Base-by-base conservation (phyloP, 2,329 filamentous ascomycete species). In the Coccinonectria pachysandricola region DNA sequence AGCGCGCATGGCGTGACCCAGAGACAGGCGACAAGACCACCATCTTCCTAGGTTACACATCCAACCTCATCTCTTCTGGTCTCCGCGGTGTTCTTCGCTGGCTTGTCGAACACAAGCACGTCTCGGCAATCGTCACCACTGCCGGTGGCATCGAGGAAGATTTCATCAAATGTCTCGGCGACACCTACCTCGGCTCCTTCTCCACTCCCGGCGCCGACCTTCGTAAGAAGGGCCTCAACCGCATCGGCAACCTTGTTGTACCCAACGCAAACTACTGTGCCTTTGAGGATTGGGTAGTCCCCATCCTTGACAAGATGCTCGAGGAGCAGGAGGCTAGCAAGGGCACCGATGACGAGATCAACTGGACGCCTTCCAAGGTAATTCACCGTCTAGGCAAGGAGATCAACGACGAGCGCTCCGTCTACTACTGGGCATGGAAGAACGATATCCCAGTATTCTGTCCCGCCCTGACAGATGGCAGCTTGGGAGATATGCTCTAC, bases 391-490 rank as follows among this genome's bases (percentile, higher is more conserved):
- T 98, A 2, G 91, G 91, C 23, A 83, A 80, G 52, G 91, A 96
- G 56, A 95, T 98, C 58, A 83, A 94, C 55, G 74, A 96, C 53
- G 83, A 93, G 57, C 68, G 77, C 10, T 92, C 82, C 1, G 86
- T 96, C 12, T 91, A 87, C 53, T 95, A 96, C 63, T 98, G 91
- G 91, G 88, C 88, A 1, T 92, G 81, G 62, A 91, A 87, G 60
- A 96, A 98, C 59, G 66, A 91, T 53, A 96, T 98, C 31, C 91
- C 91, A 1, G 80, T 98, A 10, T 98, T 98, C 63, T 96, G 88
- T 50, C 91, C 91, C 0, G 91, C 91, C 5, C 63, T 98, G 44
- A 98, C 91, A 0, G 91, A 98, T 49, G 91, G 91, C 11, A 93
- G 84, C 43, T 60, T 98, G 12, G 91, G 91, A 5, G 91, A 98